Evolutionary conservation across 2,329 filamentous ascomycete species (phyloP), one percentile per base, ranked within the genome.

Genomic region (Emmonsia crescens): DNA sequence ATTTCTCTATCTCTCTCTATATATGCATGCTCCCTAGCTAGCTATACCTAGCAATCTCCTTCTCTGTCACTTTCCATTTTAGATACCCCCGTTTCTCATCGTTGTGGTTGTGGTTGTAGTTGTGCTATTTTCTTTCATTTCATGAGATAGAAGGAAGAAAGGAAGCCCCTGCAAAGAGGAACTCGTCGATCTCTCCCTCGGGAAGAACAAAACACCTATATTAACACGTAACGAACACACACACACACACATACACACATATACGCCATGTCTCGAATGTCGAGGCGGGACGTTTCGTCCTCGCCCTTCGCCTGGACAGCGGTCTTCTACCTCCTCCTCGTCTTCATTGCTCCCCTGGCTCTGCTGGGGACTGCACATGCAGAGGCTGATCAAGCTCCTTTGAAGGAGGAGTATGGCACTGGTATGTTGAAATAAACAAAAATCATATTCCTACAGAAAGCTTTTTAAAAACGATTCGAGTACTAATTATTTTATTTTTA

Each of bases 261-360:
- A 40, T 29, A 27, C 61, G 66, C 70, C 70, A 85, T 85, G 83
- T 79, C 82, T 71, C 78, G 81, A 72, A 77, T 80, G 74, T 86
- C 85, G 74, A 75, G 78, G 73, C 73, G 72, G 64, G 70, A 69
- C 79, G 83, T 81, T 82, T 83, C 80, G 82, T 84, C 79, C 81
- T 88, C 84, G 83, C 85, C 83, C 75, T 92, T 81, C 81, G 87
- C 86, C 82, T 96, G 83, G 91, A 91, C 84, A 80, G 85, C 94
- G 75, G 81, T 96, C 78, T 87, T 92, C 80, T 96, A 96, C 82
- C 88, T 96, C 71, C 85, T 91, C 74, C 85, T 96, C 67, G 85
- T 97, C 68, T 89, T 99, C 72, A 85, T 86, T 71, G 83, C 89
- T 67, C 91, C 92, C 69, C 82, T 96, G 73, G 88, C 91, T 67